Conservation (phyloP, 176 grass and related monocot species). For the bread wheat (Triticum aestivum) region IWGSC_CS_RefSeq_v2.1 NC_057807.1:564314756-564315255, state of each 20-base stretch:
- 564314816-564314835: conserved; percentile 16
- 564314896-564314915: conserved; percentile 26
- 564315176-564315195: conserved; percentile 27
- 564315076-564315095: conserved; percentile 24
- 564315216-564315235: conserved; percentile 15
- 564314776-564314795: background rate
- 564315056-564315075: conserved; percentile 24
- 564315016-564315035: background rate
- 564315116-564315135: conserved; percentile 31
- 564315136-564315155: conserved; percentile 7
- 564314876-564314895: background rate
- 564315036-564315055: background rate
- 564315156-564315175: conserved; percentile 29
- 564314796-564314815: background rate
- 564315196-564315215: conserved; percentile 36
- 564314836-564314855: conserved; percentile 31
- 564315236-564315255: conserved; percentile 15
- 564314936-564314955: background rate
- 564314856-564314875: conserved; percentile 15
- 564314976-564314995: too few species aligned
- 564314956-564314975: background rate
- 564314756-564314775: conserved; percentile 5
- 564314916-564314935: conserved; percentile 23
- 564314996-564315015: background rate
- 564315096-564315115: conserved; percentile 26